Percentiles rank a stretch among this genome's conserved stretches.
phyloP scores from a whole-genome alignment of 768 basidiomycete genomes.

The Lentinula sp. region DNA sequence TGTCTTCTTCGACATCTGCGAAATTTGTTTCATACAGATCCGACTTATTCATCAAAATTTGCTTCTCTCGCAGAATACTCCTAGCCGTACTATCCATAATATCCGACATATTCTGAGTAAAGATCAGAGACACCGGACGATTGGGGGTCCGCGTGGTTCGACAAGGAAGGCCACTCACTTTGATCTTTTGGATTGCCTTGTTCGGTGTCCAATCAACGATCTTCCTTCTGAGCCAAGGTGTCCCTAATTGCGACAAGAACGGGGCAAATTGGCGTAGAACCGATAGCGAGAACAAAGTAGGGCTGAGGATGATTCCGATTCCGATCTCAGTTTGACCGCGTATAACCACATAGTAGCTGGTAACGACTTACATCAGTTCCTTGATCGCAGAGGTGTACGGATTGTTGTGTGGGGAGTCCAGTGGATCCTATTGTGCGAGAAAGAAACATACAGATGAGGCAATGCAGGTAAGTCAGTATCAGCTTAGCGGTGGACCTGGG shows the following conservation, averaged over 20 bases:
- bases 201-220: constrained; percentile 36
- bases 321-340: not conserved
- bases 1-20: constrained; percentile 13
- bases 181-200: constrained; percentile 32
- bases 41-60: constrained; percentile 17
- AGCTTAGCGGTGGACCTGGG: too few species aligned
- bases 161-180: constrained; percentile 6
- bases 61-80: constrained; percentile 33
- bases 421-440: constrained; percentile 22
- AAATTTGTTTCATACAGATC: not conserved
- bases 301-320: constrained; percentile 21
- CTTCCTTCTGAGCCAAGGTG: constrained; percentile 34
- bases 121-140: not conserved
- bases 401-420: constrained; percentile 35
- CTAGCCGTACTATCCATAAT: constrained; percentile 37
- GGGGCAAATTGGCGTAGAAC: constrained; percentile 42
- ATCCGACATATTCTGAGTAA: constrained; percentile 34
- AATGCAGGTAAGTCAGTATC: not conserved
- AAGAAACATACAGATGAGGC: not conserved
- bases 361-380: constrained; percentile 32
- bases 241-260: constrained; percentile 33
- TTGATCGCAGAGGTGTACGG: constrained; percentile 39
- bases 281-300: constrained; percentile 38
- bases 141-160: too few species aligned
- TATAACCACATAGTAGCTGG: not conserved